Percentiles rank a stretch among this genome's conserved stretches.
Conservation (phyloP, 1,284 basidiomycete species). For the Psilocybe mexicana region DNA sequence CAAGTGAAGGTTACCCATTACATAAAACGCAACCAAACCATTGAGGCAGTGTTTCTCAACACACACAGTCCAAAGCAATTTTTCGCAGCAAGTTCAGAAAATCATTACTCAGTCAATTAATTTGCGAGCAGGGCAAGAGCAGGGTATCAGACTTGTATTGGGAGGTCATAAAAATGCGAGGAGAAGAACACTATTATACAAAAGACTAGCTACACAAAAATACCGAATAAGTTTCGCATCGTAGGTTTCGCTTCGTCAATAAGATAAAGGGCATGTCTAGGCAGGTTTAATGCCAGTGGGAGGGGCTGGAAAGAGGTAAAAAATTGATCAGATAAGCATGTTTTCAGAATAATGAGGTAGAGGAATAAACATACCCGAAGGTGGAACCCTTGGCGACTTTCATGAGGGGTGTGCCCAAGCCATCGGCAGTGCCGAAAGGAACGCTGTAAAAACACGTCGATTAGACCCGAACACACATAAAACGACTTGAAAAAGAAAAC, state of each 20-base stretch:
- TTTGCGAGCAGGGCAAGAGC: too few species aligned
- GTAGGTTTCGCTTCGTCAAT: not conserved
- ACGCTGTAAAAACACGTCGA: conserved; percentile 24
- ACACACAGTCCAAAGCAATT: too few species aligned
- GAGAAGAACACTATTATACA: conserved; percentile 1
- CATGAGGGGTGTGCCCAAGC: conserved; percentile 29
- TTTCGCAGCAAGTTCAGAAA: too few species aligned
- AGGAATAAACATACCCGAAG: conserved; percentile 32
- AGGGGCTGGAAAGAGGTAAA: conserved; percentile 19
- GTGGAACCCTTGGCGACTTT: conserved; percentile 26
- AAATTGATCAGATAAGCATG: not conserved
- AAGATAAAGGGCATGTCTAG: not conserved
- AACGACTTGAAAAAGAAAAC: conserved; percentile 11
- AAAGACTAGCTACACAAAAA: not conserved
- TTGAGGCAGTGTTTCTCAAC: too few species aligned
- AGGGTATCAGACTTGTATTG: too few species aligned
- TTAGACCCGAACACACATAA: not conserved
- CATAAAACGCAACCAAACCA: too few species aligned
- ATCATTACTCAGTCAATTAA: too few species aligned
- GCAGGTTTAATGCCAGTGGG: conserved; percentile 21
- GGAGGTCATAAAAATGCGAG: too few species aligned
- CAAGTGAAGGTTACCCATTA: too few species aligned
- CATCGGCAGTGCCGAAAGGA: conserved; percentile 33
- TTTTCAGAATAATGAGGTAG: not conserved
- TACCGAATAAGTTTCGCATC: not conserved